These are phyloP conservation scores for Wickerhamiella sorbophila DNA, from an alignment of 805 yeast species.

Conservation along the genomic window DNA sequence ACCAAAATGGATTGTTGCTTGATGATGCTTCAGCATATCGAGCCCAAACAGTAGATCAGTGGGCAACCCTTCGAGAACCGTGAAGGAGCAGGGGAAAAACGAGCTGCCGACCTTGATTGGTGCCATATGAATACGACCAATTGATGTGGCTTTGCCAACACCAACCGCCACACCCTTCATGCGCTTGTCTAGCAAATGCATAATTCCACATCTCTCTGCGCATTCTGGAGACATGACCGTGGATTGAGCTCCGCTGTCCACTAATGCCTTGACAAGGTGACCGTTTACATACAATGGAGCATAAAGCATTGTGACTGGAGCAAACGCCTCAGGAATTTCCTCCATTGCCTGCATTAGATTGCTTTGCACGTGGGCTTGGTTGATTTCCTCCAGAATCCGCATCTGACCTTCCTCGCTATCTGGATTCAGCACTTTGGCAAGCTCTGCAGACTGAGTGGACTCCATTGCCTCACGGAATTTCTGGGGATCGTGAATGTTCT, in stretches of 20 bases:
- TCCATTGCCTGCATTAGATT: constrained; percentile 70
- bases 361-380: constrained; percentile 30
- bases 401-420: constrained; percentile 57
- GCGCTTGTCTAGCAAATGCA: constrained; percentile 62
- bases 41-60: constrained; percentile 69
- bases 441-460: constrained; percentile 28
- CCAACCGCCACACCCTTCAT: constrained; percentile 78
- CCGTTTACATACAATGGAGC: constrained; percentile 69
- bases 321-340: constrained; percentile 80
- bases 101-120: constrained; percentile 63
- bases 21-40: constrained; percentile 81
- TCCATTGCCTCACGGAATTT: constrained; percentile 27
- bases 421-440: constrained; percentile 33
- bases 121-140: constrained; percentile 80
- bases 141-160: constrained; percentile 66
- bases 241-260: constrained; percentile 90
- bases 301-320: constrained; percentile 70
- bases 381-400: constrained; percentile 52
- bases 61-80: constrained; percentile 43
- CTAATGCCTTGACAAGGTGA: constrained; percentile 73
- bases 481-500: constrained; percentile 33
- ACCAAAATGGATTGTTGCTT: constrained; percentile 63
- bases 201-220: constrained; percentile 58
- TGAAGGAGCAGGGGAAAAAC: constrained; percentile 52
- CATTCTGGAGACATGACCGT: constrained; percentile 67